Conservation (phyloP, 75 land plant genomes). For the Larix kaempferi region DNA sequence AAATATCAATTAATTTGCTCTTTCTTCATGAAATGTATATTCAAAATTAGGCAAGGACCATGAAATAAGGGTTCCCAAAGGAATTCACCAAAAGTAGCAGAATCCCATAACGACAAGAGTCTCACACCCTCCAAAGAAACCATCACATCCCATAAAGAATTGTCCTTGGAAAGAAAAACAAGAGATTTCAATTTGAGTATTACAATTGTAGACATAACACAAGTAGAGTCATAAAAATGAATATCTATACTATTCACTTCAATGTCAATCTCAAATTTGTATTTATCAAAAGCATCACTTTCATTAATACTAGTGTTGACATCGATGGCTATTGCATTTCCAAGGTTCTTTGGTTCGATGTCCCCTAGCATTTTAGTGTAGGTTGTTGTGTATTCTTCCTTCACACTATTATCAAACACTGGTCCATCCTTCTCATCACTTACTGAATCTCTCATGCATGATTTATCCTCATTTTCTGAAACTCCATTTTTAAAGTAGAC, state of each 20-base stretch:
- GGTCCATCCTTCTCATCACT: background rate
- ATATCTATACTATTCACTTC: conserved; percentile 1
- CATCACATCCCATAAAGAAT: conserved; percentile 31
- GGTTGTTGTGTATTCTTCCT: background rate
- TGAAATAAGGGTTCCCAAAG: conserved; percentile 41
- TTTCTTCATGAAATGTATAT: conserved; percentile 37
- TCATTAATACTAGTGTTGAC: background rate
- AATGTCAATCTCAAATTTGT: background rate
- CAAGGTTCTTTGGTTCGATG: background rate
- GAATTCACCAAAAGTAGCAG: conserved; percentile 19
- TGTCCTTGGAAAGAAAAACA: conserved; percentile 7
- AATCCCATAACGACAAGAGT: conserved; percentile 45
- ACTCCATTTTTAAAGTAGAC: conserved; percentile 13
- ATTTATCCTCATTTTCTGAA: background rate
- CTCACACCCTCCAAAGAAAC: conserved; percentile 32
- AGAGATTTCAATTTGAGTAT: conserved; percentile 17
- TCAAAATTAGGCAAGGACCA: conserved; percentile 36
- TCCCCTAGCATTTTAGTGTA: background rate
- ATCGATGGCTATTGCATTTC: background rate
- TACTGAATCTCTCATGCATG: background rate
- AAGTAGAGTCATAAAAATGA: conserved; percentile 62
- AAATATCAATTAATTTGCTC: conserved; percentile 8
- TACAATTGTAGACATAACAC: conserved; percentile 32
- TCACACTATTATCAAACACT: background rate
- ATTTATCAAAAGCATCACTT: background rate